A percentile compares a stretch with the other conserved stretches of the same genome.
Conservation (phyloP, 1,139 yeast genomes). For the Saccharomyces hybrid region DNA sequence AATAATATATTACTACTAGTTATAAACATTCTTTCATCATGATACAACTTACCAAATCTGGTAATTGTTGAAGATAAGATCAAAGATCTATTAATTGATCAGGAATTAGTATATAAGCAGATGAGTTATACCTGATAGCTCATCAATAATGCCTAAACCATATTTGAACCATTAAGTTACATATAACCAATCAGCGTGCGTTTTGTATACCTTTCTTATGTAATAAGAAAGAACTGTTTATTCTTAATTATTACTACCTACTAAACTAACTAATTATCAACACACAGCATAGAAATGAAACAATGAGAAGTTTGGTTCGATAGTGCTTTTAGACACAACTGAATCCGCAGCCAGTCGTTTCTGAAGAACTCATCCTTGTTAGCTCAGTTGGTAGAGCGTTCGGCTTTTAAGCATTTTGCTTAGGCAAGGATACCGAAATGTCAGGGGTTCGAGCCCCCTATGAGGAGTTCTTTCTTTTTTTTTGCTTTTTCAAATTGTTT, state of each 20-base stretch:
- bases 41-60: no score
- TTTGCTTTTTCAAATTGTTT: slow-evolving; percentile 5
- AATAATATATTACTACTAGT: no score
- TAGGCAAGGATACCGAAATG: slow-evolving; percentile 33
- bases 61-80: no score
- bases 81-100: no score
- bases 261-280: no score
- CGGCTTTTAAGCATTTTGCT: slow-evolving; percentile 30
- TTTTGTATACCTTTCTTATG: not conserved
- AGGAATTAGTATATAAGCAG: no score
- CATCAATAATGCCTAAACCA: no score
- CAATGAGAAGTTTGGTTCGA: not conserved
- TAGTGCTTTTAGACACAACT: not conserved
- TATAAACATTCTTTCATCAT: no score
- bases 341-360: not conserved
- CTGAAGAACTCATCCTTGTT: slow-evolving; percentile 32
- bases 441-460: slow-evolving; percentile 37
- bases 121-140: no score
- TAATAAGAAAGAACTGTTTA: not conserved
- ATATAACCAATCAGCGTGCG: not conserved
- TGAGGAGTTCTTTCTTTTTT: slow-evolving; percentile 30
- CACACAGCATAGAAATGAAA: not conserved
- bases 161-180: not conserved
- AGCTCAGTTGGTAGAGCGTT: slow-evolving; percentile 35
- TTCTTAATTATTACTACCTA: not conserved